phyloP scores from a whole-genome alignment of 495 filamentous ascomycete species.

The Physcia stellaris region DNA sequence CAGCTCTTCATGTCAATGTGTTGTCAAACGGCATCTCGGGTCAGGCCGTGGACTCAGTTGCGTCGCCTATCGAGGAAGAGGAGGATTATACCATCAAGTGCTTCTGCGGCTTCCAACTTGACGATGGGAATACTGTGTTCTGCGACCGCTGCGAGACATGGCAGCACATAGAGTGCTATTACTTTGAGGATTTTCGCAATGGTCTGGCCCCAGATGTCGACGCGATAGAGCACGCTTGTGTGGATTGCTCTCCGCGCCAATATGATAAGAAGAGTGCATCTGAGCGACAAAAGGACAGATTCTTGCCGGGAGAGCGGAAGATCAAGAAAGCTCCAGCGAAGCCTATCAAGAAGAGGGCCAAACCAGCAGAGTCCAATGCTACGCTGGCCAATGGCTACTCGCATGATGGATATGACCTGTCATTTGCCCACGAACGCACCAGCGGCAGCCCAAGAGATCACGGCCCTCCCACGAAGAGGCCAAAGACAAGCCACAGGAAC shows the following conservation, averaged over 20 bases:
- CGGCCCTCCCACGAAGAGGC: constrained; percentile 49
- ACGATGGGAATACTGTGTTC: constrained; percentile 94
- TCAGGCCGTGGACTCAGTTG: constrained; percentile 27
- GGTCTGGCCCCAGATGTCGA: constrained; percentile 56
- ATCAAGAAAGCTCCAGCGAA: constrained; percentile 55
- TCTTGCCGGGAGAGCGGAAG: constrained; percentile 50
- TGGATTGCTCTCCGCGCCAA: constrained; percentile 64
- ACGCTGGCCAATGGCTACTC: constrained; percentile 29
- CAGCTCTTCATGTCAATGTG: constrained; percentile 45
- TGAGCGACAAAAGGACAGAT: constrained; percentile 49
- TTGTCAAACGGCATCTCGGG: constrained; percentile 37
- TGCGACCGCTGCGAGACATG: constrained; percentile 94
- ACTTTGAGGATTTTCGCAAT: constrained; percentile 35
- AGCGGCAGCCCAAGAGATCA: constrained; percentile 45
- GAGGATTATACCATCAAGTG: constrained; percentile 96
- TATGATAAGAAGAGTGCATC: constrained; percentile 58
- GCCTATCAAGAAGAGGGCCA: constrained; percentile 61
- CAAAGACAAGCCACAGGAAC: constrained; percentile 61
- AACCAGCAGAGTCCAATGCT: constrained; percentile 22
- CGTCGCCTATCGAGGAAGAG: constrained; percentile 51
- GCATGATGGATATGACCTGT: constrained; percentile 24
- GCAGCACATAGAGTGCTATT: constrained; percentile 97
- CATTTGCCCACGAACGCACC: constrained; percentile 23
- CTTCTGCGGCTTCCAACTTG: constrained; percentile 81
- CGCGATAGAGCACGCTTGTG: constrained; percentile 63